Base-by-base conservation (phyloP, 495 filamentous ascomycete genomes). In the Lasiosphaeria hispida region DNA sequence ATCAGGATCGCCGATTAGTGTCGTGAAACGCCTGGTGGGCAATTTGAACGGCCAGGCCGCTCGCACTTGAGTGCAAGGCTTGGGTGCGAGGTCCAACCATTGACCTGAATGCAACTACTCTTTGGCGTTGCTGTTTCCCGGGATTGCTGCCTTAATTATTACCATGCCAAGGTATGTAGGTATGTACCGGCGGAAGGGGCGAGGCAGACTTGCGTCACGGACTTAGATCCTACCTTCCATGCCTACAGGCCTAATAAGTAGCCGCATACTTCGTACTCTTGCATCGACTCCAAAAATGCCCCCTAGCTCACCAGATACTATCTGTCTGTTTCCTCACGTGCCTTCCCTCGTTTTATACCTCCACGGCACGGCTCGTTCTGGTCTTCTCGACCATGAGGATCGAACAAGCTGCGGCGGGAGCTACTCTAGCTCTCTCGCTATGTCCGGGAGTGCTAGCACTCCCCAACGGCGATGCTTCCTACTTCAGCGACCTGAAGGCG, bases 371-470 rank as follows among this genome's bases (percentile, higher is more conserved):
- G 8, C 11, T 36, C n/a, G 33, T 37, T 49, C 14, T 14, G 33
- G 19, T 48, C 9, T 48, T 23, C 17, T 33, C 33, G 7, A 49
- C 14, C 23, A 49, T 49, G 47, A 49, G 47, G n/a, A 49, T 33
- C 47, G n/a, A 35, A 49, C 47, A 11, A 11, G 23, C 47, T 37
- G 23, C 15, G 47, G 47, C 47, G 19, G 33, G 47, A 49, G 47
- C 23, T 1, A 33, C 47, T 37, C 19, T 49, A 3, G 47, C 47
- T 36, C 19, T 49, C 10, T 13, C 43, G 15, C 43, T 47, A 17
- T 47, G 43, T 23, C 43, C 43, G 18, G 43, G 43, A 47, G 23
- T 30, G 23, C 23, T 30, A 30, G 23, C 23, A 5, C 23, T 30
- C 23, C 23, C 23, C 23, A 30, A 30, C 23, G 23, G 23, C 5